These are phyloP conservation scores for Fusarium tjaetaba DNA, from an alignment of 2,329 filamentous ascomycete genomes.

Conservation along the genomic window DNA sequence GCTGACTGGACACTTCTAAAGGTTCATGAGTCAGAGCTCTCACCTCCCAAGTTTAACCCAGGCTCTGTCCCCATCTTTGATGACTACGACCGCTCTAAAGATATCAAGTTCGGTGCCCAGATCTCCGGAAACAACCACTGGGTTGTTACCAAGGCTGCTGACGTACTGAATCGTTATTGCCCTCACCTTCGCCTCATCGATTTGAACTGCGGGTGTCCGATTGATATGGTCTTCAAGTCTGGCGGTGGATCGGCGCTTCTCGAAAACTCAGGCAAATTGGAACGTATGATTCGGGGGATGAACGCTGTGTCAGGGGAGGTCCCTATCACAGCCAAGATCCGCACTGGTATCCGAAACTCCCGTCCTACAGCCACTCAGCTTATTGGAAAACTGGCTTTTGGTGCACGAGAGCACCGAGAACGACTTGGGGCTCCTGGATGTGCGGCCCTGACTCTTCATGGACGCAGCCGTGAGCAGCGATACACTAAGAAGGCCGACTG, in stretches of 20 bases:
- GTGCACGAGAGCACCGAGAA: slow-evolving; percentile 76
- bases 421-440: slow-evolving; percentile 81
- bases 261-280: slow-evolving; percentile 86
- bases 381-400: slow-evolving; percentile 84
- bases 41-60: slow-evolving; percentile 73
- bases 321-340: slow-evolving; percentile 93
- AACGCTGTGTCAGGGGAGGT: slow-evolving; percentile 90
- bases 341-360: slow-evolving; percentile 86
- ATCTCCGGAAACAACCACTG: slow-evolving; percentile 93
- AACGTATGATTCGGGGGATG: slow-evolving; percentile 97
- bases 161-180: slow-evolving; percentile 78
- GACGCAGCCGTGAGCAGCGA: slow-evolving; percentile 90
- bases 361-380: slow-evolving; percentile 83
- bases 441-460: slow-evolving; percentile 95
- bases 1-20: slow-evolving; percentile 96
- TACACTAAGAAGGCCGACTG: slow-evolving; percentile 95
- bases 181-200: slow-evolving; percentile 91
- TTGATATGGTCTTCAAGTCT: slow-evolving; percentile 89
- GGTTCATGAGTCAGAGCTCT: slow-evolving; percentile 84
- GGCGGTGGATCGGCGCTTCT: slow-evolving; percentile 92
- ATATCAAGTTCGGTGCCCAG: slow-evolving; percentile 90
- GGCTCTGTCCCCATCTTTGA: slow-evolving; percentile 66
- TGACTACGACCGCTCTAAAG: slow-evolving; percentile 82
- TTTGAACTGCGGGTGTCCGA: slow-evolving; percentile 96
- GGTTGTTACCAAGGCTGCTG: slow-evolving; percentile 88